Evolutionary conservation across 139 green algal species (phyloP).

Genomic region (Chlorella sp.): DNA sequence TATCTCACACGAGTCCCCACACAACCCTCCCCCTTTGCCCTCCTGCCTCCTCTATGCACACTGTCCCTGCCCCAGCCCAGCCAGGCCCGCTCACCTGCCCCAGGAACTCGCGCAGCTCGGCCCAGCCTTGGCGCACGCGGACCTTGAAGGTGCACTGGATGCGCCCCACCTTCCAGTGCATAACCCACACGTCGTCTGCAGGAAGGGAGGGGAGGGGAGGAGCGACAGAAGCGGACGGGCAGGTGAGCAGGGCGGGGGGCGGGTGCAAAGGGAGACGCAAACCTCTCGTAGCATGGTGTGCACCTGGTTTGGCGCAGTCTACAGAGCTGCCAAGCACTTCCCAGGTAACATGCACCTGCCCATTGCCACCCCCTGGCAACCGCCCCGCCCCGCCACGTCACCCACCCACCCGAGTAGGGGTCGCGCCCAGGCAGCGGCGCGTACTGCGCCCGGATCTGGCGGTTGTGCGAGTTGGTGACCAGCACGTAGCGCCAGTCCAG

Average conservation of each 20-base stretch:
- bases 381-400: neutral
- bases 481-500: slow-evolving; percentile 39
- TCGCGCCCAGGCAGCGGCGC: slow-evolving; percentile 36
- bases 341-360: too few relatives aligned
- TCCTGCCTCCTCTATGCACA: neutral
- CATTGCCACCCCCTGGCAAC: neutral
- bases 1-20: too few relatives aligned
- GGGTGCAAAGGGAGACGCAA: neutral
- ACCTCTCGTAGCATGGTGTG: neutral
- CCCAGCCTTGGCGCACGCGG: slow-evolving; percentile 46
- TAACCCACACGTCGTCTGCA: slow-evolving; percentile 32
- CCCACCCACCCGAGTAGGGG: slow-evolving; percentile 15
- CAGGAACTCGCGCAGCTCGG: slow-evolving; percentile 36
- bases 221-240: neutral
- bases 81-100: neutral
- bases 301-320: neutral
- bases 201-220: neutral
- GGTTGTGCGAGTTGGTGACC: slow-evolving; percentile 36
- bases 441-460: slow-evolving; percentile 32
- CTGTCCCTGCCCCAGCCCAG: neutral
- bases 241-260: neutral
- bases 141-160: slow-evolving; percentile 49
- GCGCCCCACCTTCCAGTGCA: slow-evolving; percentile 45
- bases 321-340: neutral
- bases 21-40: neutral